phyloP scores from a whole-genome alignment of 352 stramenopile genomes.

The Phytophthora fragariaefolia region DNA sequence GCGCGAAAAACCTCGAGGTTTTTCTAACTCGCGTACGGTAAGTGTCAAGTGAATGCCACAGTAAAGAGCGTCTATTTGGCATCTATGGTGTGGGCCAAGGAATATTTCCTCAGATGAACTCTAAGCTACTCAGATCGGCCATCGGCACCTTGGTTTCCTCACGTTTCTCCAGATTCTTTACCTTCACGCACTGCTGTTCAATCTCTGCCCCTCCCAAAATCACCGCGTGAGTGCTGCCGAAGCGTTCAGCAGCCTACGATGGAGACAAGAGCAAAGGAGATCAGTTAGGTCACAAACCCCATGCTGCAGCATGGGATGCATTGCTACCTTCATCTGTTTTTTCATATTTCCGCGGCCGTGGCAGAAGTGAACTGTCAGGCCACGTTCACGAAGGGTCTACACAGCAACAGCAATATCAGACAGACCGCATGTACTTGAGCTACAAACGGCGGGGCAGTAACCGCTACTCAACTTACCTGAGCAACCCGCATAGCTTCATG shows the following conservation, averaged over 20 bases:
- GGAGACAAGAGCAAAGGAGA: not conserved
- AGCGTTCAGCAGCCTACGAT: conserved; percentile 72
- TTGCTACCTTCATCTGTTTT: conserved; percentile 87
- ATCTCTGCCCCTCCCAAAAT: conserved; percentile 82
- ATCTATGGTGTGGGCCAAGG: no score
- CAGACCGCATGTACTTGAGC: no score
- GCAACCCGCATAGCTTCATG: conserved; percentile 71
- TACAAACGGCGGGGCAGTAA: not conserved
- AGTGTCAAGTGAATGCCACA: not conserved
- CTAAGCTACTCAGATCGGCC: conserved; percentile 32
- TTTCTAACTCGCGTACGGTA: no score
- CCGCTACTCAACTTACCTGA: conserved; percentile 37
- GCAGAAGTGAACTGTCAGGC: conserved; percentile 82
- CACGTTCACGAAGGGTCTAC: conserved; percentile 62
- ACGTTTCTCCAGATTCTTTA: conserved; percentile 79
- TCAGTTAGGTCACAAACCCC: no score
- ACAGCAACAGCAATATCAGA: not conserved
- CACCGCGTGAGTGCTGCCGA: conserved; percentile 69
- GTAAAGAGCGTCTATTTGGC: not conserved
- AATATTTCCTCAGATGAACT: conserved; percentile 40
- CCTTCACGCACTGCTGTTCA: conserved; percentile 59
- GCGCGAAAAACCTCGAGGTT: conserved; percentile 9
- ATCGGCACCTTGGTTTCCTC: conserved; percentile 59
- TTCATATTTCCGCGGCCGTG: conserved; percentile 83
- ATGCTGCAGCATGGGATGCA: no score